Base-by-base conservation (phyloP, 108 stramenopile genomes). In the Cyclotella choctawhatcheeana region DNA sequence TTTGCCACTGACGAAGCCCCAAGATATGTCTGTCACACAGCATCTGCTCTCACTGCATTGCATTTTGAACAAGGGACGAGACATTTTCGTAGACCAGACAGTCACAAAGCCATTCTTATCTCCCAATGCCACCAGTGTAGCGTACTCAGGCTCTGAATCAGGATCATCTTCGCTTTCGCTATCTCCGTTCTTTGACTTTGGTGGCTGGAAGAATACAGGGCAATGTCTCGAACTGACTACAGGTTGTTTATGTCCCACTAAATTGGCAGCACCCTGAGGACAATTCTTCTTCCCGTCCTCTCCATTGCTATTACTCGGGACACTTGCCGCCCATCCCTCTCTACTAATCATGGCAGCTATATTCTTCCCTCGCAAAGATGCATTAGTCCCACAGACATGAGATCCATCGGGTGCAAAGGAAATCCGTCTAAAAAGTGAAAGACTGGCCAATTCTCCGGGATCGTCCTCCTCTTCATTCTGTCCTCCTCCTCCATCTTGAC, bases 231-330 rank as follows among this genome's bases (percentile, higher is more conserved):
- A 86, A 2, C 66, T 86, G 21, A 95, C 93, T 4, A 95, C 91
- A 16, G 93, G 90, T 63, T 91, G 90, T 59, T 95, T 95, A 76
- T 95, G 93, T 35, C 93, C 93, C n/a, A 95, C 93, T 25, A 95
- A 72, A 64, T 88, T 95, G 44, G 91, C 93, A 3, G 93, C 93
- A 55, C 93, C 93, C 8, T 76, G 69, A 12, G 82, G 77, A 44
- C 58, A 62, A 43, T 53, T 35, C n/a, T 45, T 51, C 26, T 22
- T 58, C 22, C 51, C 56, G 17, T 65, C 77, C 14, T 71, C 72
- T n/a, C 69, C 50, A n/a, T n/a, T n/a, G n/a, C n/a, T n/a, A n/a
- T n/a, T n/a, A 30, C 69, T n/a, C 17, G 60, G 60, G 20, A 22
- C 77, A 48, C 86, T 85, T 3, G 89, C 89, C 40, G 77, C 82